Evolutionary conservation across 1,284 basidiomycete species (phyloP).

Genomic region (Ceratobasidium sp.): DNA sequence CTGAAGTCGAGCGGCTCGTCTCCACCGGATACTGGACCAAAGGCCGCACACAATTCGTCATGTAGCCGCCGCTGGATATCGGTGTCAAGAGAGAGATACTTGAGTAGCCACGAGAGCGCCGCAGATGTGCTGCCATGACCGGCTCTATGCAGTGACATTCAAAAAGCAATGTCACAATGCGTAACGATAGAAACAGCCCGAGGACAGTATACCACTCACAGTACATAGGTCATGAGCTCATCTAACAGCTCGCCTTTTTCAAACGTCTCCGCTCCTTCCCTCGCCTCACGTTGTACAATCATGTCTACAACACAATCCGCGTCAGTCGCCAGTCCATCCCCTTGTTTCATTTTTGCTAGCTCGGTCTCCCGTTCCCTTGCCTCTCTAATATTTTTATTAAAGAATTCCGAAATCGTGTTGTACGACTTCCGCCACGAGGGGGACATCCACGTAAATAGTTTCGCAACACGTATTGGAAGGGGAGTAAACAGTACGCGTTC

Average conservation of each 20-base stretch:
- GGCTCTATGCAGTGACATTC: not conserved
- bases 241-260: conserved; percentile 19
- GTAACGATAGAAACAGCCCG: no score
- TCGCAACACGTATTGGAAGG: not conserved
- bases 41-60: conserved; percentile 28
- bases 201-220: conserved; percentile 26
- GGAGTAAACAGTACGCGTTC: not conserved
- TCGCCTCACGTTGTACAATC: conserved; percentile 3
- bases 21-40: not conserved
- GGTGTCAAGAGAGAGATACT: conserved; percentile 20
- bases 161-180: not conserved
- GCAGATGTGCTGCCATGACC: conserved; percentile 29
- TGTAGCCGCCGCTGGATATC: conserved; percentile 36
- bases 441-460: not conserved
- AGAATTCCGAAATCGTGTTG: not conserved
- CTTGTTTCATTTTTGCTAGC: not conserved
- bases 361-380: conserved; percentile 9
- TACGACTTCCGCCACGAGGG: not conserved
- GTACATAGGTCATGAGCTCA: conserved; percentile 30
- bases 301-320: conserved; percentile 38
- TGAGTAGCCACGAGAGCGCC: conserved; percentile 26
- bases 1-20: conserved; percentile 7
- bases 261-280: not conserved
- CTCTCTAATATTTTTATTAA: not conserved
- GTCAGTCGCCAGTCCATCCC: conserved; percentile 15